phyloP scores from a whole-genome alignment of 352 stramenopile species.

The Halophytophthora polymorphica region DNA sequence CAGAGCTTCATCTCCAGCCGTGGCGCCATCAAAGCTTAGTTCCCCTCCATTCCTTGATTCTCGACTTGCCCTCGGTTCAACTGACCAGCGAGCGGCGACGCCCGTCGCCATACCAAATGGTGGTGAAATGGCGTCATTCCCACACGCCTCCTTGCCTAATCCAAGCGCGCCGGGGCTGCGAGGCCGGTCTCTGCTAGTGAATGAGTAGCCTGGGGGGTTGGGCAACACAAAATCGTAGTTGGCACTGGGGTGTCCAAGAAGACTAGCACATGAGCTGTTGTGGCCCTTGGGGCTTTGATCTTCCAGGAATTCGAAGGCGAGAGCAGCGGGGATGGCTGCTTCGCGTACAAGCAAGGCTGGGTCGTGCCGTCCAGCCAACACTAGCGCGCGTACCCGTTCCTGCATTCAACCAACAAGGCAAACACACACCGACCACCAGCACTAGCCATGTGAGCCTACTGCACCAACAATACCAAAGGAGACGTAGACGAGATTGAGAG shows the following conservation, averaged over 20 bases:
- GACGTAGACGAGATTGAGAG: no score
- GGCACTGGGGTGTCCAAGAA: conserved; percentile 1
- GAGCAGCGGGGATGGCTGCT: conserved; percentile 33
- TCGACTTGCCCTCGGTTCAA: not conserved
- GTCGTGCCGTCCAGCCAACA: conserved; percentile 46
- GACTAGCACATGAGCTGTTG: not conserved
- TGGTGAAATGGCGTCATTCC: no score
- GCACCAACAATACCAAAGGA: conserved; percentile 2
- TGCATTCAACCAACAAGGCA: no score
- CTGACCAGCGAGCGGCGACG: no score
- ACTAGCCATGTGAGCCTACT: conserved; percentile 2
- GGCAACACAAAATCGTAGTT: conserved; percentile 21
- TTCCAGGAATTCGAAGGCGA: conserved; percentile 38
- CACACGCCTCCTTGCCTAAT: no score
- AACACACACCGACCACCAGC: no score
- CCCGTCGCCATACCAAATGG: no score
- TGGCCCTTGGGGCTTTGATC: conserved; percentile 25
- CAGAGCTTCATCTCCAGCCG: conserved; percentile 13
- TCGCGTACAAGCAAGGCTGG: conserved; percentile 52
- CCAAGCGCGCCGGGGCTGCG: no score
- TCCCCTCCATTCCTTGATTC: not conserved
- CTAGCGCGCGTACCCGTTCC: conserved; percentile 38
- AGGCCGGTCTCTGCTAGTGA: conserved; percentile 9
- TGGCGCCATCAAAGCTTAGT: conserved; percentile 6
- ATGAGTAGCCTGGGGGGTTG: conserved; percentile 10